Conservation (phyloP, 2,329 filamentous ascomycete genomes). For the Xylaria sp. region DNA sequence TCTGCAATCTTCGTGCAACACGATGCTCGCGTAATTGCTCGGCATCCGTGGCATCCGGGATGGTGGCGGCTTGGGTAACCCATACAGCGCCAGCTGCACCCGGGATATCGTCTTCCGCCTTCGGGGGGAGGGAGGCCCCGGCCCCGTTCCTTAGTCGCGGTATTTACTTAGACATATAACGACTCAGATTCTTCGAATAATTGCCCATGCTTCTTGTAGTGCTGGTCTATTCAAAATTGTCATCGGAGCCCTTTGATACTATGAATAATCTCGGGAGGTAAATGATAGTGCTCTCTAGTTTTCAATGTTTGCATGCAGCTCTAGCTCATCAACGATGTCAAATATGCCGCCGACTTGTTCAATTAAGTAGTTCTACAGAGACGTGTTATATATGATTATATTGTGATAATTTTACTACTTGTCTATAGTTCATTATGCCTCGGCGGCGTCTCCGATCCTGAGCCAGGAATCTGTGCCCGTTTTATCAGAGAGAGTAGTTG, state of each 20-base stretch:
- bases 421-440: constrained; percentile 34
- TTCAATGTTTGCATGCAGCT: background rate
- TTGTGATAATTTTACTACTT: background rate
- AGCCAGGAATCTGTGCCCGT: constrained; percentile 25
- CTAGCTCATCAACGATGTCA: background rate
- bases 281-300: background rate
- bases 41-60: constrained; percentile 13
- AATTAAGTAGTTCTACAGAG: background rate
- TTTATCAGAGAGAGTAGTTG: constrained; percentile 42
- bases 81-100: background rate
- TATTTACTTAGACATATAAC: background rate
- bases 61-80: background rate
- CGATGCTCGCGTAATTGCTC: background rate
- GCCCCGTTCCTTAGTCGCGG: background rate
- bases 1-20: background rate
- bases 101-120: constrained; percentile 10
- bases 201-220: background rate
- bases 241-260: background rate
- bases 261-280: background rate
- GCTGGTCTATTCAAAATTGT: background rate
- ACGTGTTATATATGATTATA: background rate
- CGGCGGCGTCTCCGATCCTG: constrained; percentile 3
- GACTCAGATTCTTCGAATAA: background rate
- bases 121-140: background rate
- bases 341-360: background rate